phyloP scores from a whole-genome alignment of 306 rosid genomes.

The Corylus heterophylla region DNA sequence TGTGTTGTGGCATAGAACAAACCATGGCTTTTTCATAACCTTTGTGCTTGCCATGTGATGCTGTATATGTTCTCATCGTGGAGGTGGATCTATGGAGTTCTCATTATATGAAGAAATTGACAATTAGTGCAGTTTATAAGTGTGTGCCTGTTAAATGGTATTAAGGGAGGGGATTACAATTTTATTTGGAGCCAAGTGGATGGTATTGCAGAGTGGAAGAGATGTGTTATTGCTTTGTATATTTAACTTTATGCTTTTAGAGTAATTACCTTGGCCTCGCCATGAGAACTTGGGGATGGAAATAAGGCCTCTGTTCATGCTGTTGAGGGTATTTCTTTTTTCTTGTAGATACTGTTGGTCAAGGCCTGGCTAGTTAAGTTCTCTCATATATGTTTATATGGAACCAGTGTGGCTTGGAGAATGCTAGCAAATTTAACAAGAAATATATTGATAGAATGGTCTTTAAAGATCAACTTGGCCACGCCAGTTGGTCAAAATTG shows the following conservation, averaged over 20 bases:
- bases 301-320: neutral
- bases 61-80: neutral
- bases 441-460: too few species aligned
- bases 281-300: neutral
- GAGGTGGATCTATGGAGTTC: neutral
- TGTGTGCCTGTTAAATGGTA: neutral
- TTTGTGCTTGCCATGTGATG: neutral
- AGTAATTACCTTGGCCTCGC: neutral
- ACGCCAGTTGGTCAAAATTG: neutral
- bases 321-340: neutral
- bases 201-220: neutral
- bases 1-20: conserved; percentile 2
- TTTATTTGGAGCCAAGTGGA: neutral
- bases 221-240: neutral
- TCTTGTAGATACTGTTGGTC: neutral
- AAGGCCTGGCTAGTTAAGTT: neutral
- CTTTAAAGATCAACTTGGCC: neutral
- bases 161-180: neutral
- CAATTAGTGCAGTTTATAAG: neutral
- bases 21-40: neutral
- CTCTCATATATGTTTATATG: neutral
- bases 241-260: neutral
- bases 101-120: neutral
- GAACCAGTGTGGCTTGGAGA: neutral
- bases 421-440: too few species aligned